These are phyloP conservation scores for Knufia fluminis DNA, from an alignment of 2,329 filamentous ascomycete genomes.

Conservation along the genomic window DNA sequence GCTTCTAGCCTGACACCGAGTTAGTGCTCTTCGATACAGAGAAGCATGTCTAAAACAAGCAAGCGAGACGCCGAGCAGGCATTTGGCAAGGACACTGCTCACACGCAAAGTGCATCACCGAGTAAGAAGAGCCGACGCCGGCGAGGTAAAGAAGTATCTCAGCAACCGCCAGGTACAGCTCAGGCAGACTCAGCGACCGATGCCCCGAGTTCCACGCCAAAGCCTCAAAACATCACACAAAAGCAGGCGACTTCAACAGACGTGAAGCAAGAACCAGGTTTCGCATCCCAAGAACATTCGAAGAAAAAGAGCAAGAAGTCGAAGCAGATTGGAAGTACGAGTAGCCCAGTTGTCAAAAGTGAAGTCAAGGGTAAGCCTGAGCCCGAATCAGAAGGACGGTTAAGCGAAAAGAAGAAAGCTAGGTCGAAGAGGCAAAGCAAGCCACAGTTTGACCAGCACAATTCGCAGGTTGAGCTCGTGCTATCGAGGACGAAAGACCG, in stretches of 20 bases:
- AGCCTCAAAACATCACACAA: too few species aligned
- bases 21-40: neutral
- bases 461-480: neutral
- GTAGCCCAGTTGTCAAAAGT: neutral
- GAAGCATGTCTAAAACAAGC: neutral
- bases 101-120: neutral
- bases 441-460: neutral
- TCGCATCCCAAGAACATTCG: too few species aligned
- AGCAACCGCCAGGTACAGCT: neutral
- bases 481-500: neutral
- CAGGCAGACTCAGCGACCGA: neutral
- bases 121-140: neutral
- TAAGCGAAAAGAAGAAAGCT: neutral
- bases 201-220: neutral
- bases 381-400: neutral
- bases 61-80: constrained; percentile 1
- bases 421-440: neutral
- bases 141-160: neutral
- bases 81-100: neutral
- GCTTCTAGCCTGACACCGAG: too few species aligned
- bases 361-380: neutral
- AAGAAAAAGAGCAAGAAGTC: too few species aligned
- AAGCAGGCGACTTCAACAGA: too few species aligned
- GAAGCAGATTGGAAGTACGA: too few species aligned
- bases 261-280: too few species aligned